Evolutionary conservation across 2,329 filamentous ascomycete genomes (phyloP), one percentile per base, ranked within the genome.

Genomic region (Pseudocercospora crystallina): DNA sequence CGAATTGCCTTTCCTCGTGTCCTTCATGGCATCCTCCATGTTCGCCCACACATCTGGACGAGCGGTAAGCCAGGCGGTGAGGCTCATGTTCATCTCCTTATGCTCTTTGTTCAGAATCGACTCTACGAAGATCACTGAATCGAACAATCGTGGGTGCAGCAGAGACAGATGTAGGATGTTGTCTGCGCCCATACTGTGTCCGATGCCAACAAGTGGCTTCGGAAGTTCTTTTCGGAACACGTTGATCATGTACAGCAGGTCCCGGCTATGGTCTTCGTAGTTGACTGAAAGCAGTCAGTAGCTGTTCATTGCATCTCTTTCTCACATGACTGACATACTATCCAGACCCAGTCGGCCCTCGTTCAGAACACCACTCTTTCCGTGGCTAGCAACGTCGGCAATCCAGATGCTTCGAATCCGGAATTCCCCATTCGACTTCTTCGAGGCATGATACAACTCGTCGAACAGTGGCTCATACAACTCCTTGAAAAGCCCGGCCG

Each of bases 21-120:
- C 72, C 11, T 77, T 78, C 42, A 77, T 78, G 9, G 91, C 90
- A 2, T 76, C 85, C 35, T 76, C 73, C 8, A 84, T 81, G 0
- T 87, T 89, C 0, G 89, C 85, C 91, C 90, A 96, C 49, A 80
- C 62, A 58, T 96, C 90, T 31, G 87, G 83, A 10, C 90, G 83
- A 58, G 79, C 78, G 11, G 85, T 80, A 33, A 89, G 92, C 20
- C 81, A 73, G 42, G 76, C 72, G 2, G 82, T 82, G 0, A 76
- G 75, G 12, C 66, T 64, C 20, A 67, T 65, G 55, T 63, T 68
- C 31, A 53, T 30, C 9, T 38, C 39, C 11, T 29, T 11, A 13
- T 13, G 11, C 9, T 64, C 61, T 40, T 80, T 77, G 60, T 94
- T 85, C 57, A 91, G 13, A 13, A 47, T 86, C 1, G 90, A 89